Base-by-base conservation (phyloP, 768 basidiomycete species). In the Leccinellum rugosiceps region DNA sequence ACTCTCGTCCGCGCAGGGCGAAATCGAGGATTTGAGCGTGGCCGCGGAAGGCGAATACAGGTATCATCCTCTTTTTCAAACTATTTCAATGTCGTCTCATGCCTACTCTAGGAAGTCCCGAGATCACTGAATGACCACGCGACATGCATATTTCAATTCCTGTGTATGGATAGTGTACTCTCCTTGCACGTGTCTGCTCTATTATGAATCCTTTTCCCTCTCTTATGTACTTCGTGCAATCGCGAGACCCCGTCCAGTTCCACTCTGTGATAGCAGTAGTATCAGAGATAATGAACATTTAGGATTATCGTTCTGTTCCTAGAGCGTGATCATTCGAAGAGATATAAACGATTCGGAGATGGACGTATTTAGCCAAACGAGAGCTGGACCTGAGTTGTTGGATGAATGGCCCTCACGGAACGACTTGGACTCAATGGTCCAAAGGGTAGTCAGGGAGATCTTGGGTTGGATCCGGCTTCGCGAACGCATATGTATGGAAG, bases 31-130 rank as follows among this genome's bases (percentile, higher is more conserved):
- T 64, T 80, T 96, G 63, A 88, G 86, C 58, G 88, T 94, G 32
- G 92, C 92, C 47, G 94, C 95, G 0, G 95, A 98, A 74, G 92
- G 92, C 57, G 92, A 95, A 70, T 98, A 96, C 78, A 89, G 95
- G 87, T 92, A 60, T 62, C 63, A 44, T 7, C 13, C 13, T 10
- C 28, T 49, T 10, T 21, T 34, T 32, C 6, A 34, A n/a, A 17
- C 9, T 38, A 13, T 28, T 15, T 25, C 28, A 8, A 47, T 30
- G 2, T 8, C 23, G 38, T 50, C 58, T 60, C 52, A 69, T 52
- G 11, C 26, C 1, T 8, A 6, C 45, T 51, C 28, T 49, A 92
- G 90, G 76, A 92, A 92, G 84, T 87, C 90, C 72, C 86, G 90
- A 76, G 91, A 93, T 77, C 90, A 92, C 77, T 93, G 80, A 91